Evolutionary conservation across 1,284 basidiomycete genomes (phyloP).

Genomic region (Wallemia ichthyophaga): DNA sequence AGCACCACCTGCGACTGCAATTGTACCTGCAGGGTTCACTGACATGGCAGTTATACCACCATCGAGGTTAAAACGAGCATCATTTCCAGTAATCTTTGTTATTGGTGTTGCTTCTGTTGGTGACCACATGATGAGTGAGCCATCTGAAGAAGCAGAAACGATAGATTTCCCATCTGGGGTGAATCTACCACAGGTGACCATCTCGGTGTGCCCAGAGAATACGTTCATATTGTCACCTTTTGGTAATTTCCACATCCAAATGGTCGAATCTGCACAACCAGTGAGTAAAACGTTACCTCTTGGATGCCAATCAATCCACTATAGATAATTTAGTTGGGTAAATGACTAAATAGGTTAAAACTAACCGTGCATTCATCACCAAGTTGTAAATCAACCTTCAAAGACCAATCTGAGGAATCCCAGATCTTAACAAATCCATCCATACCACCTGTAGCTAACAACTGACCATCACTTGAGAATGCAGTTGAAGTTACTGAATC

Average conservation of each 20-base stretch:
- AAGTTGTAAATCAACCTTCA: constrained; percentile 66
- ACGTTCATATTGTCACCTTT: constrained; percentile 84
- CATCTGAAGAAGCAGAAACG: constrained; percentile 57
- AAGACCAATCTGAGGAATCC: constrained; percentile 69
- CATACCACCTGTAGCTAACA: constrained; percentile 88
- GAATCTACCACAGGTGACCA: constrained; percentile 67
- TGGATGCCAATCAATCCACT: constrained; percentile 94
- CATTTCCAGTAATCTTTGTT: constrained; percentile 41
- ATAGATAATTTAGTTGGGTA: background rate
- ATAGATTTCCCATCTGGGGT: constrained; percentile 79
- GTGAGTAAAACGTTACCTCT: constrained; percentile 65
- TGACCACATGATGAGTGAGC: constrained; percentile 69
- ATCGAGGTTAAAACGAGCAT: constrained; percentile 44
- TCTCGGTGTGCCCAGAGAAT: constrained; percentile 60
- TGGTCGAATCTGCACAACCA: constrained; percentile 70
- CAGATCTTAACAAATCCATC: constrained; percentile 79
- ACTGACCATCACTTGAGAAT: constrained; percentile 56
- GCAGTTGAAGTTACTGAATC: constrained; percentile 59
- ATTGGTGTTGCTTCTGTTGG: constrained; percentile 44
- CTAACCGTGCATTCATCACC: constrained; percentile 79
- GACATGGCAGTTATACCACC: constrained; percentile 59
- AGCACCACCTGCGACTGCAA: constrained; percentile 64
- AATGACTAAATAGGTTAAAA: constrained; percentile 6
- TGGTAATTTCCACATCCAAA: constrained; percentile 97
- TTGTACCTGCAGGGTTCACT: constrained; percentile 48